Base-by-base conservation (phyloP, 495 filamentous ascomycete genomes). In the Beverwykella pulmonaria region DNA sequence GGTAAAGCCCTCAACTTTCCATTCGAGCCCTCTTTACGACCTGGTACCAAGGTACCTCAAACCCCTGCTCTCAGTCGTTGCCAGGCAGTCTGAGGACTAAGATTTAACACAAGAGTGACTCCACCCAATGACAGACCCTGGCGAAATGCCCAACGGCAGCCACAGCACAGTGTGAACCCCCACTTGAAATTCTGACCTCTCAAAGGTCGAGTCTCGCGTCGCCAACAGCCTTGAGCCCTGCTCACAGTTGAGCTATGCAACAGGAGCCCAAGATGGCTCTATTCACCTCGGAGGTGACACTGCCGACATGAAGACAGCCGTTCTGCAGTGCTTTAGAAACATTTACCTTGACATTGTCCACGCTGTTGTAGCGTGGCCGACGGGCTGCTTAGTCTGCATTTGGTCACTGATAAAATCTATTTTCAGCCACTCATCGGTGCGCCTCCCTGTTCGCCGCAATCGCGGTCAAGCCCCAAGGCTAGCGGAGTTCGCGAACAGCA, bases 391-490 rank as follows among this genome's bases (percentile, higher is more conserved):
- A 36, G 48, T 22, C 59, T 53, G 22, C 59, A 26, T 61, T 19
- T 34, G 59, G 59, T 61, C 59, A 34, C 49, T 61, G 59, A 61
- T 61, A 61, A 61, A 29, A 22, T 49, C 32, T 44, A 44, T 26
- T 27, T 20, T 50, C 59, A 52, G 59, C 59, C 59, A 53, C 27
- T 36, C 27, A 61, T 9, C 10, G 26, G 14, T 5, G 19, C 8
- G 10, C 4, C 20, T 23, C 54, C 9, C 23, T 34, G 32, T 34
- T 44, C 6, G 39, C 12, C 22, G 14, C 23, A 49, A 26, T 17
- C 26, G 41, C 26, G 29, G 26, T 29, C 39, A 27, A 7, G 36
- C n/a, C 19, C 55, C n/a, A 1, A 17, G 57, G 12, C 20, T 23
- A 15, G 57, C 46, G 41, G 39, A 15, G 20, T 10, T 20, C 15